phyloP scores from a whole-genome alignment of 139 green algal genomes.

The Pedinophyceae sp. region DNA sequence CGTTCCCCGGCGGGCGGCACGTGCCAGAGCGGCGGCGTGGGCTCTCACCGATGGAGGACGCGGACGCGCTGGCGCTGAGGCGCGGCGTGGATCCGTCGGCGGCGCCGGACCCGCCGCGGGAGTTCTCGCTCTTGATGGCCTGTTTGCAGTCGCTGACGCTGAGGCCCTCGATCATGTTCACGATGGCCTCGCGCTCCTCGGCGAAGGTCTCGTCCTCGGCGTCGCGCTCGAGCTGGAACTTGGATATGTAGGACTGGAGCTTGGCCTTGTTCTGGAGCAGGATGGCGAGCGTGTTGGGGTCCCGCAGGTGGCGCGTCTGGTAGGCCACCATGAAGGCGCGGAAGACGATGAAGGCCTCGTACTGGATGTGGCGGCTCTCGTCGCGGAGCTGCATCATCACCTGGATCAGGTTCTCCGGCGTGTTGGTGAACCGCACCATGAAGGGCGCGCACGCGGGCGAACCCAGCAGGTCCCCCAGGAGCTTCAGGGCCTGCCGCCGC shows the following conservation, averaged over 20 bases:
- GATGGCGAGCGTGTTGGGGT: neutral
- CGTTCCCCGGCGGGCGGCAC: too few species aligned
- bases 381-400: neutral
- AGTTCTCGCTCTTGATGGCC: too few species aligned
- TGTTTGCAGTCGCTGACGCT: too few species aligned
- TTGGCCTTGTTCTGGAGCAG: neutral
- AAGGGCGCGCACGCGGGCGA: neutral
- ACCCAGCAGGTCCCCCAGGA: neutral
- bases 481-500: neutral
- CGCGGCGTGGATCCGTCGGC: too few species aligned
- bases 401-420: neutral
- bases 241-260: neutral
- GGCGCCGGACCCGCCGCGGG: too few species aligned
- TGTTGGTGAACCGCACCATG: neutral
- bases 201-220: neutral
- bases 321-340: neutral
- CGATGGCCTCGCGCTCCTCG: neutral
- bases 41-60: too few species aligned
- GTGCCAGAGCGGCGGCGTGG: too few species aligned
- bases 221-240: neutral
- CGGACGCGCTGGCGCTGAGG: too few species aligned
- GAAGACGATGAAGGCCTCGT: neutral
- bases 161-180: neutral
- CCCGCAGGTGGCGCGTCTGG: neutral
- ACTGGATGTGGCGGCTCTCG: neutral